Evolutionary conservation across 306 rosid genomes (phyloP).

Genomic region (Quercus cerris): DNA sequence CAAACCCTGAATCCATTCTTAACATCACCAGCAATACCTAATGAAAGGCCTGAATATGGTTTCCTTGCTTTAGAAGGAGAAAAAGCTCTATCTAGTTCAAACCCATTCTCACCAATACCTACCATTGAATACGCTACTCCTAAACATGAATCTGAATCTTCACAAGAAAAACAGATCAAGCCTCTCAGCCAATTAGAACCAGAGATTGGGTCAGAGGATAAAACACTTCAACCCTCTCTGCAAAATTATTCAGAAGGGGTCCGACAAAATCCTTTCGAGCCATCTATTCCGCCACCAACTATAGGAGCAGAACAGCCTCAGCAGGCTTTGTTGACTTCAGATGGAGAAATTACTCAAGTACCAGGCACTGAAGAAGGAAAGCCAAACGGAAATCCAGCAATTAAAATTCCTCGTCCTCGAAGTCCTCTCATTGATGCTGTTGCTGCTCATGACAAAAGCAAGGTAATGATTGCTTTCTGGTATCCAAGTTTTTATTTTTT

Average conservation of each 20-base stretch:
- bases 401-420: conserved; percentile 65
- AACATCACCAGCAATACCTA: conserved; percentile 31
- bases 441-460: conserved; percentile 90
- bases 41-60: conserved; percentile 33
- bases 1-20: conserved; percentile 51
- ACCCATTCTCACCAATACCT: conserved; percentile 29
- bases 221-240: conserved; percentile 27
- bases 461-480: conserved; percentile 46
- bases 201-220: conserved; percentile 36
- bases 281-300: conserved; percentile 28
- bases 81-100: conserved; percentile 25
- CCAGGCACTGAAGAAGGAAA: conserved; percentile 37
- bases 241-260: conserved; percentile 33
- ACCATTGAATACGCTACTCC: conserved; percentile 17
- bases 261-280: conserved; percentile 26
- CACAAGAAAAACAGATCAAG: conserved; percentile 26
- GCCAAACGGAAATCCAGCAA: conserved; percentile 48
- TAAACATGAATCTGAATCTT: conserved; percentile 22
- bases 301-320: conserved; percentile 38
- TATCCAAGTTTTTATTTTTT: conserved; percentile 7
- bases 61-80: conserved; percentile 38
- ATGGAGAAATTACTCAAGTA: conserved; percentile 37
- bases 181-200: conserved; percentile 33
- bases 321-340: conserved; percentile 31
- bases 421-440: conserved; percentile 72